Base-by-base conservation (phyloP, 1,284 basidiomycete genomes). In the Ceratobasidium sp. region DNA sequence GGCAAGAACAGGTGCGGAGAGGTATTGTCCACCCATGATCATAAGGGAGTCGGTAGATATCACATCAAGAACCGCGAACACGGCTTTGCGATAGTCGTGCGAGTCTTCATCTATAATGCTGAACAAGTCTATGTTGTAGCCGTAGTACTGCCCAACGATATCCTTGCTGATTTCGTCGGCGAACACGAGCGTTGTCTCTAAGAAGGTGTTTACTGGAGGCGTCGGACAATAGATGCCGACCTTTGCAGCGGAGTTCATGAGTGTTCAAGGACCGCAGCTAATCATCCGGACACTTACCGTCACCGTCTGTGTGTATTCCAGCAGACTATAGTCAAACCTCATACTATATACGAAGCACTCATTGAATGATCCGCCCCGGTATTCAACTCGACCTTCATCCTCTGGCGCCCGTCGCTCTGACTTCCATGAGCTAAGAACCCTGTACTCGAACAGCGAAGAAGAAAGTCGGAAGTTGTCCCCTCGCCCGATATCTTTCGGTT, bases 381-480 rank as follows among this genome's bases (percentile, higher is more conserved):
- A 71, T 11, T 47, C 44, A 28, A 71, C 14, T 4, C 57, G 43
- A 21, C 13, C 30, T 30, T 71, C 55, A 11, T 71, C 57, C 6
- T 21, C 16, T 23, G 66, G n/a, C 3, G 26, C n/a, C n/a, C n/a
- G 35, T 5, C 2, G 46, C 1, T 49, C 49, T 14, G 35, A 38
- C 4, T 23, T 2, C 67, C 67, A 71, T 26, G 67, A 30, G 18
- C 67, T 71, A 16, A 71, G 43, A 9, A 71, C 67, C 18, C 59
- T 59, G 21, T 71, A 71, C 23, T 71, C 55, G 32, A 71, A 71
- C 21, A 71, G 21, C n/a, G 55, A 49, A 1, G 67, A 44, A 3
- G 67, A 46, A 44, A 71, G 8, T 3, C 67, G 67, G 23, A 71
- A 35, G 11, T 18, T 23, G 26, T 71, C 67, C 11, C 67, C 67